These are phyloP conservation scores for Psilocybe azurescens DNA, from an alignment of 768 basidiomycete genomes.

Conservation along the genomic window DNA sequence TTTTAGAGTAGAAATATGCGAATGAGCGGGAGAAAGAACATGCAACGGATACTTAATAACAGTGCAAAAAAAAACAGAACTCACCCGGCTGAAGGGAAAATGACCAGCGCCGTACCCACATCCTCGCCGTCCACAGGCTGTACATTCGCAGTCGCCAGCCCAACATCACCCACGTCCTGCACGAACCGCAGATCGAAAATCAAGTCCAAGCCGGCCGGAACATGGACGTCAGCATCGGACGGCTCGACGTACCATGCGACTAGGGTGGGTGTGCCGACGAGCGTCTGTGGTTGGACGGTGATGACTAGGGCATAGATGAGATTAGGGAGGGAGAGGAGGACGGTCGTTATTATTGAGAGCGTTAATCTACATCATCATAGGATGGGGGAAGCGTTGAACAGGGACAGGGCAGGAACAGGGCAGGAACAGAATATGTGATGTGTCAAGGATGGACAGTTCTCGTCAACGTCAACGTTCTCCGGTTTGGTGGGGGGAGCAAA, in stretches of 20 bases:
- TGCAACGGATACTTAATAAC: too few species aligned
- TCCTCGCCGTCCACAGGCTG: constrained; percentile 1
- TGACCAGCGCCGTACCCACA: constrained; percentile 16
- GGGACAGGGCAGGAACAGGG: too few species aligned
- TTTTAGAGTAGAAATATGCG: too few species aligned
- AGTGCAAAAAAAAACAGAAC: neutral
- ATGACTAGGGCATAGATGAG: constrained; percentile 7
- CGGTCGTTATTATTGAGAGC: neutral
- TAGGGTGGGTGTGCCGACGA: constrained; percentile 14
- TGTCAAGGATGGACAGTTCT: too few species aligned
- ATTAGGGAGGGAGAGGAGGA: neutral
- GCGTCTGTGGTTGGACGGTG: constrained; percentile 13
- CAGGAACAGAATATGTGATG: too few species aligned
- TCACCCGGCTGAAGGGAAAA: constrained; percentile 24
- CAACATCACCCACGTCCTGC: constrained; percentile 18
- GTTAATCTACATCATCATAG: too few species aligned
- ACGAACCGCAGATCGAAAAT: constrained; percentile 24
- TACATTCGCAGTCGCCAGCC: constrained; percentile 21
- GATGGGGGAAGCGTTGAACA: too few species aligned
- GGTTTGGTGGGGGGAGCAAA: too few species aligned
- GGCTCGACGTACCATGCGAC: constrained; percentile 19
- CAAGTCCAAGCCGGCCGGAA: neutral
- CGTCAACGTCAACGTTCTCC: too few species aligned
- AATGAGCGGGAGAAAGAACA: neutral
- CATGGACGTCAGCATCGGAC: neutral